Conservation (phyloP, 345 rosid species). For the Sonneratia caseolaris region DNA sequence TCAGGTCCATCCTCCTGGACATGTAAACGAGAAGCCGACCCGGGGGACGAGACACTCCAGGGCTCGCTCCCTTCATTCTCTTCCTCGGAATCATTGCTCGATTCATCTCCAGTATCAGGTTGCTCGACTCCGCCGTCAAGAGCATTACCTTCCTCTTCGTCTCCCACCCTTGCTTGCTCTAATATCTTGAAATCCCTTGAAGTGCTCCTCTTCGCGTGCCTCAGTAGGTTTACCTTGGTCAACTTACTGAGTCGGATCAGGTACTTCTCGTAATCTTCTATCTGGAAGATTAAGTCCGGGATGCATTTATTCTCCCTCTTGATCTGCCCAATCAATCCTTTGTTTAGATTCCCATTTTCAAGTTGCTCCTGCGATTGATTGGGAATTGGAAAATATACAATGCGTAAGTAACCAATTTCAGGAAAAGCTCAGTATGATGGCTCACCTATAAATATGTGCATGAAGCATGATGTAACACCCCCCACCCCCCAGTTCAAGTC, state of each 20-base stretch:
- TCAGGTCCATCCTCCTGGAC: slow-evolving; percentile 28
- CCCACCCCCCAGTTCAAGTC: too few relatives aligned
- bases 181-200: slow-evolving; percentile 70
- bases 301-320: slow-evolving; percentile 84
- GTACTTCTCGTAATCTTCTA: slow-evolving; percentile 71
- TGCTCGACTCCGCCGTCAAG: not conserved
- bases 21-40: slow-evolving; percentile 16
- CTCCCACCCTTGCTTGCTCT: slow-evolving; percentile 24
- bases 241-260: slow-evolving; percentile 71
- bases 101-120: not conserved
- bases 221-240: slow-evolving; percentile 59
- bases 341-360: slow-evolving; percentile 30
- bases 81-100: not conserved
- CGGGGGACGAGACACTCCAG: slow-evolving; percentile 20
- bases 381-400: not conserved
- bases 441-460: not conserved
- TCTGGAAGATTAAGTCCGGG: slow-evolving; percentile 72
- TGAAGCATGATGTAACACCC: not conserved
- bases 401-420: not conserved
- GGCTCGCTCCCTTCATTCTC: slow-evolving; percentile 16
- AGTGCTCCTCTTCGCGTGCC: slow-evolving; percentile 81
- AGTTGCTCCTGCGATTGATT: slow-evolving; percentile 45
- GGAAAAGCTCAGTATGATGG: not conserved
- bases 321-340: slow-evolving; percentile 59
- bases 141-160: slow-evolving; percentile 13